Conservation (phyloP, 768 basidiomycete genomes). For the Leccinum aurantiacum region DNA sequence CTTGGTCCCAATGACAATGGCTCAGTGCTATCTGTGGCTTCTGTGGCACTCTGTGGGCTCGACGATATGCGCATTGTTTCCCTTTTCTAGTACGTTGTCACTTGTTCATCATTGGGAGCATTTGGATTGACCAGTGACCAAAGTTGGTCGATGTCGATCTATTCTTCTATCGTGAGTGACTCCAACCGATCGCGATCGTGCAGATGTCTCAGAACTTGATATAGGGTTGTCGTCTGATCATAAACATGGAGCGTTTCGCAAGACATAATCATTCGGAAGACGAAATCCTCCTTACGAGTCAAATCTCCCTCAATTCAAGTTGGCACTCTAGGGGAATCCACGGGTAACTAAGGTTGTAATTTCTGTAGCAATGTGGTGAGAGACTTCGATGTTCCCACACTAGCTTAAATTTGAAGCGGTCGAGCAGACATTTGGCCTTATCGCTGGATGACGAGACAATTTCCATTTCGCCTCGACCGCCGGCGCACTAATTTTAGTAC, state of each 20-base stretch:
- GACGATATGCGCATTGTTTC: constrained; percentile 1
- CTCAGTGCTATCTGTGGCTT: constrained; percentile 7
- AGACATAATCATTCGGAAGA: constrained; percentile 3
- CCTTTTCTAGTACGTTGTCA: constrained; percentile 5
- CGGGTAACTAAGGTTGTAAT: not conserved
- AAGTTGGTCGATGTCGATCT: constrained; percentile 21
- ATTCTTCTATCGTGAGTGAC: constrained; percentile 19
- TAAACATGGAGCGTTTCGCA: constrained; percentile 25
- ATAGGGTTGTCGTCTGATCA: constrained; percentile 26
- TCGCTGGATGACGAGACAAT: constrained; percentile 37
- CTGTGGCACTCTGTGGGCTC: constrained; percentile 1
- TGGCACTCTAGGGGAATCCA: not conserved
- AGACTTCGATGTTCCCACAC: not conserved
- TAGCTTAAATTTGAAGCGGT: constrained; percentile 48
- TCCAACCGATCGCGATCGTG: not conserved
- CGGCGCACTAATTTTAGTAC: not conserved
- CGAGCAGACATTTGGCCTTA: constrained; percentile 92
- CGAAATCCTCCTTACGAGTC: constrained; percentile 11
- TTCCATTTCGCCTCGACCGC: not conserved
- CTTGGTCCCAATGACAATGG: not conserved
- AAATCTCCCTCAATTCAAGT: constrained; percentile 4
- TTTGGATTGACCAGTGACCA: constrained; percentile 1
- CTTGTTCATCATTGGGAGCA: not conserved
- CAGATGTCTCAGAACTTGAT: not conserved
- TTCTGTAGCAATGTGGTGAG: not conserved